Evolutionary conservation across 2,329 filamentous ascomycete species (phyloP), one percentile per base, ranked within the genome.

Genomic region (Aspergillus sp.): DNA sequence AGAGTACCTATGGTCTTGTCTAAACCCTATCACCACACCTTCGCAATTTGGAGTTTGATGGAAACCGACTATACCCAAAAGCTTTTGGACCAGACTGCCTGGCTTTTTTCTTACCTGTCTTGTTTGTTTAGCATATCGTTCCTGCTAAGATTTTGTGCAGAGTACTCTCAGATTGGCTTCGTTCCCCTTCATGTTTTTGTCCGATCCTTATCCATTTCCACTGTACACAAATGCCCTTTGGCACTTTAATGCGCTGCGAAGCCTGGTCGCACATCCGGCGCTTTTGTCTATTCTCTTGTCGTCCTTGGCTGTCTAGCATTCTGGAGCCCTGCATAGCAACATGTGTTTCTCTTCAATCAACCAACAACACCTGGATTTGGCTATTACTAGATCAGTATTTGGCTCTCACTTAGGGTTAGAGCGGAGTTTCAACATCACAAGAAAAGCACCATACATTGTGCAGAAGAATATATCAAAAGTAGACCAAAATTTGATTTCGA

Each of bases 91-190:
- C 43, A 22, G 46, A 55, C 41, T 49, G 8, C 43, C 28, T 38
- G 28, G 30, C 47, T 53, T n/a, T 41, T 47, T 31, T 23, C 17
- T 53, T 41, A 25, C 41, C 23, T 49, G 23, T 53, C 13, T 53
- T 30, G 34, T 49, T 43, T 49, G 19, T 43, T 34, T 50, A 7
- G 13, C n/a, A 43, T 43, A 30, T 45, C 31, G 15, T 19, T 23
- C 45, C 45, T 54, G 57, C 41, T 45, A 59, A 49, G n/a, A 38
- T 4, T n/a, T 54, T 41, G 47, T 51, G 54, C 59, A 57, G 53
- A 57, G 50, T 54, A 50, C 57, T 30, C 8, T 6, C 17, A 48
- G 13, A 4, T n/a, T 31, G 11, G 7, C 25, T 57, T 30, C 23
- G 11, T 56, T 43, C 8, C 23, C 31, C 46, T 51, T 34, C 41